Percentiles rank a stretch among this genome's conserved stretches.
Evolutionary conservation across 306 rosid genomes (phyloP).

Genomic region (Vicia villosa): DNA sequence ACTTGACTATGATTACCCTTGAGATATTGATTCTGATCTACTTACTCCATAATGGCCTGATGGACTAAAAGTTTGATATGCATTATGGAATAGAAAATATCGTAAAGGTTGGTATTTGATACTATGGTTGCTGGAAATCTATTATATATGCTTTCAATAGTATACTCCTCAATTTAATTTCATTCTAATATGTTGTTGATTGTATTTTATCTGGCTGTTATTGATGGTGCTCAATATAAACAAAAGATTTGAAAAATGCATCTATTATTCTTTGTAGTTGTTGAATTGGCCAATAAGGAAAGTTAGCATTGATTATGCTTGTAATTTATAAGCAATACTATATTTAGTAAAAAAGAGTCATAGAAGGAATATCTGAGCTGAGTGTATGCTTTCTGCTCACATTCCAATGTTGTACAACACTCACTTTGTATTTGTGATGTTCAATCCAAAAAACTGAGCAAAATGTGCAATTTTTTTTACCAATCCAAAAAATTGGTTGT

Average conservation of each 20-base stretch:
- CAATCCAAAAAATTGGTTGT: conserved; percentile 14
- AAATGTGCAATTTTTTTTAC: background rate
- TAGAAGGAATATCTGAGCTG: conserved; percentile 3
- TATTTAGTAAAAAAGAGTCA: conserved; percentile 5
- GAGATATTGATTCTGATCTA: background rate
- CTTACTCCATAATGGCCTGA: conserved; percentile 10
- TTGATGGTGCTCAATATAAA: conserved; percentile 14
- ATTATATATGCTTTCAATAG: conserved; percentile 9
- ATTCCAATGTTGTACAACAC: conserved; percentile 11
- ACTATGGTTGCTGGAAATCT: conserved; percentile 11
- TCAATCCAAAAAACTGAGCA: conserved; percentile 1
- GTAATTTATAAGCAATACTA: conserved; percentile 25
- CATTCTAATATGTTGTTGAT: background rate
- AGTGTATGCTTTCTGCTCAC: conserved; percentile 5
- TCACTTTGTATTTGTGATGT: background rate
- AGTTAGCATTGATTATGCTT: conserved; percentile 17
- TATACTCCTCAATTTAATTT: conserved; percentile 29
- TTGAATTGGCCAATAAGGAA: conserved; percentile 12
- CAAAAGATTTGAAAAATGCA: conserved; percentile 21
- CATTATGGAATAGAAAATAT: conserved; percentile 8
- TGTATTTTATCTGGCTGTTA: conserved; percentile 15
- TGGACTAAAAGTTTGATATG: conserved; percentile 31
- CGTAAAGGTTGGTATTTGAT: conserved; percentile 11
- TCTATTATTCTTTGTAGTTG: conserved; percentile 23
- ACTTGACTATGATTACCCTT: background rate